Conservation (phyloP, 2,329 filamentous ascomycete genomes). For the Pseudogymnoascus sp. region DNA sequence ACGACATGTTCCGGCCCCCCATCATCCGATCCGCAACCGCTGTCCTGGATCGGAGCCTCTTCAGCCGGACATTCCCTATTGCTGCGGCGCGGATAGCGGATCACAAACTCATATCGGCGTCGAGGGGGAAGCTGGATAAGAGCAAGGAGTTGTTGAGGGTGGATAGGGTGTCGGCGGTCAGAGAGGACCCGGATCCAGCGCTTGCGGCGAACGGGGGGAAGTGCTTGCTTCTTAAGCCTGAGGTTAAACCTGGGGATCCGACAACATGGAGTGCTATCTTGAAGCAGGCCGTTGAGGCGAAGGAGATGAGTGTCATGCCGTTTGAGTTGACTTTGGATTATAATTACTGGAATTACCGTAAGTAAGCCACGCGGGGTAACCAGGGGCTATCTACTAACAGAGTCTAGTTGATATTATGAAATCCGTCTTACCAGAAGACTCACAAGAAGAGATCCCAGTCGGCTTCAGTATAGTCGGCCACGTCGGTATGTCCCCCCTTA, state of each 20-base stretch:
- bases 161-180: conserved; percentile 56
- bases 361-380: conserved; percentile 24
- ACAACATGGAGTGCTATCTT: conserved; percentile 70
- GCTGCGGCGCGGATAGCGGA: conserved; percentile 73
- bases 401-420: conserved; percentile 68
- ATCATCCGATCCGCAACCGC: conserved; percentile 66
- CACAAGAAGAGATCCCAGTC: conserved; percentile 71
- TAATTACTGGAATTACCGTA: conserved; percentile 77
- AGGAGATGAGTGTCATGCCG: conserved; percentile 63
- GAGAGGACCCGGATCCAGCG: conserved; percentile 50
- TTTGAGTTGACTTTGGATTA: conserved; percentile 74
- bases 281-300: conserved; percentile 56
- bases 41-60: conserved; percentile 74
- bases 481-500: conserved; percentile 48
- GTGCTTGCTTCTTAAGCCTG: conserved; percentile 51
- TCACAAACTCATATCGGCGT: conserved; percentile 63
- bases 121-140: conserved; percentile 57
- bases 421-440: conserved; percentile 70
- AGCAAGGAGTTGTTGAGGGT: conserved; percentile 58
- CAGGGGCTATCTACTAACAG: not conserved
- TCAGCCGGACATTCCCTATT: conserved; percentile 66
- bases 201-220: conserved; percentile 48
- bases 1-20: conserved; percentile 60
- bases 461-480: conserved; percentile 88
- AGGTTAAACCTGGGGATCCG: conserved; percentile 47